A percentile compares a stretch with the other conserved stretches of the same genome.
Conservation (phyloP, 2,329 filamentous ascomycete species). For the Exophiala calicioides region DNA sequence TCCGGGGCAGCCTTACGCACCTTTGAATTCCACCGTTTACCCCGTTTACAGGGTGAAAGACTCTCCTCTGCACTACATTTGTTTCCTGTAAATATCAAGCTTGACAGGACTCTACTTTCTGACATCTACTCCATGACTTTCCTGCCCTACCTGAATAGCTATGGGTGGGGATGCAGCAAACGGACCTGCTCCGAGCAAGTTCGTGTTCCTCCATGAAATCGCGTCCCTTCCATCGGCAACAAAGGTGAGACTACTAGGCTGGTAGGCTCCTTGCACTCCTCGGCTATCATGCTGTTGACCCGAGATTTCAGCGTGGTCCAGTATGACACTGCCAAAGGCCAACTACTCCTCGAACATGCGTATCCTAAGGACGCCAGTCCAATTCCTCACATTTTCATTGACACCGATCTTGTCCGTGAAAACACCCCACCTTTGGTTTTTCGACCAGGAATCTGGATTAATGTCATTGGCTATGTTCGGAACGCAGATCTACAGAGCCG, state of each 20-base stretch:
- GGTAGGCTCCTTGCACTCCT: slow-evolving; percentile 58
- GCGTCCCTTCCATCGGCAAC: slow-evolving; percentile 55
- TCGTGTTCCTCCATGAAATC: slow-evolving; percentile 66
- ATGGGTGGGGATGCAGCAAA: slow-evolving; percentile 18
- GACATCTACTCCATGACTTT: background rate
- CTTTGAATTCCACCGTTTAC: no score
- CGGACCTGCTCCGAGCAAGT: slow-evolving; percentile 55
- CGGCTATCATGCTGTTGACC: slow-evolving; percentile 14
- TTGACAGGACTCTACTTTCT: background rate
- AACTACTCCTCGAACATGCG: slow-evolving; percentile 68
- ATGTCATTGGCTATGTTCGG: slow-evolving; percentile 77
- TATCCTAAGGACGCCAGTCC: slow-evolving; percentile 49
- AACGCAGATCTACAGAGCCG: background rate
- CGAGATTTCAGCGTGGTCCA: slow-evolving; percentile 54
- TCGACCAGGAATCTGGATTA: slow-evolving; percentile 76
- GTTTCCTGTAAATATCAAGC: no score
- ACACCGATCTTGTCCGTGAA: slow-evolving; percentile 71
- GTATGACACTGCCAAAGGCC: slow-evolving; percentile 60
- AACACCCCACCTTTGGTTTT: slow-evolving; percentile 63
- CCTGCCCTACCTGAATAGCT: background rate
- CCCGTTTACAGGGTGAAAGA: no score
- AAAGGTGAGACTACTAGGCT: slow-evolving; percentile 92
- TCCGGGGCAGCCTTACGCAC: no score
- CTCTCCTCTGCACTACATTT: no score
- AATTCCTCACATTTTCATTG: slow-evolving; percentile 59